Percentiles rank a stretch among this genome's conserved stretches.
phyloP scores from a whole-genome alignment of 768 basidiomycete genomes.

The Phaeolepiota aurea region DNA sequence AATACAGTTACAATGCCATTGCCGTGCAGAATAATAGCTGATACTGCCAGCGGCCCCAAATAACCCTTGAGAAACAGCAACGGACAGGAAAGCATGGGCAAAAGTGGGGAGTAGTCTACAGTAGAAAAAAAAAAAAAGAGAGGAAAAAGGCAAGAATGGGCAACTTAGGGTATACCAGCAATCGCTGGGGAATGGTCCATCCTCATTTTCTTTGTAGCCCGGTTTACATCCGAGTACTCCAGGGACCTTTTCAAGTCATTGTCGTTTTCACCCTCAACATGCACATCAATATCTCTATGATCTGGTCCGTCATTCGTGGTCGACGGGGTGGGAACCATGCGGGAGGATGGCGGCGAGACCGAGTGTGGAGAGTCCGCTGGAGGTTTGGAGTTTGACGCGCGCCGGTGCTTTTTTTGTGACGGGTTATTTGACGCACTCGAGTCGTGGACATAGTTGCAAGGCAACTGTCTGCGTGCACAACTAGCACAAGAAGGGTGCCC shows the following conservation, averaged over 20 bases:
- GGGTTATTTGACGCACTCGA: slow-evolving; percentile 23
- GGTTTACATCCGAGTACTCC: slow-evolving; percentile 42
- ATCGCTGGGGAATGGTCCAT: slow-evolving; percentile 41
- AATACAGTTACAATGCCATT: slow-evolving; percentile 20
- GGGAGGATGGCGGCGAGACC: slow-evolving; percentile 50
- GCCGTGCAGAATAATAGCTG: slow-evolving; percentile 9
- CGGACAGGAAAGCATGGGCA: slow-evolving; percentile 19
- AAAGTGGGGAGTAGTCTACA: slow-evolving; percentile 28
- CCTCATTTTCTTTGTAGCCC: slow-evolving; percentile 67
- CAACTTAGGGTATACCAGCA: slow-evolving; percentile 47
- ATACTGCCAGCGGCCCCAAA: slow-evolving; percentile 11
- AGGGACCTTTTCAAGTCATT: slow-evolving; percentile 53
- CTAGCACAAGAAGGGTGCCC: slow-evolving; percentile 80
- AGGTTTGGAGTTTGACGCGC: slow-evolving; percentile 45
- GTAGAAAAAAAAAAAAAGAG: slow-evolving; percentile 12
- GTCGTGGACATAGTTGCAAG: slow-evolving; percentile 79
- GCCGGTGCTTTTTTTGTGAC: slow-evolving; percentile 39
- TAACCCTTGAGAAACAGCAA: slow-evolving; percentile 16
- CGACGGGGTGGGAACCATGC: slow-evolving; percentile 41
- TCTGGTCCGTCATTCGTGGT: slow-evolving; percentile 28
- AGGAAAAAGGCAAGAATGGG: slow-evolving; percentile 13
- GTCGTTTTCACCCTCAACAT: slow-evolving; percentile 33
- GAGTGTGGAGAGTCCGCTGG: slow-evolving; percentile 34
- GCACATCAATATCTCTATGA: slow-evolving; percentile 28
- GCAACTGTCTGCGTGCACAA: slow-evolving; percentile 67